phyloP scores from a whole-genome alignment of 2,329 filamentous ascomycete species.

The Penicillium polonicum region DNA sequence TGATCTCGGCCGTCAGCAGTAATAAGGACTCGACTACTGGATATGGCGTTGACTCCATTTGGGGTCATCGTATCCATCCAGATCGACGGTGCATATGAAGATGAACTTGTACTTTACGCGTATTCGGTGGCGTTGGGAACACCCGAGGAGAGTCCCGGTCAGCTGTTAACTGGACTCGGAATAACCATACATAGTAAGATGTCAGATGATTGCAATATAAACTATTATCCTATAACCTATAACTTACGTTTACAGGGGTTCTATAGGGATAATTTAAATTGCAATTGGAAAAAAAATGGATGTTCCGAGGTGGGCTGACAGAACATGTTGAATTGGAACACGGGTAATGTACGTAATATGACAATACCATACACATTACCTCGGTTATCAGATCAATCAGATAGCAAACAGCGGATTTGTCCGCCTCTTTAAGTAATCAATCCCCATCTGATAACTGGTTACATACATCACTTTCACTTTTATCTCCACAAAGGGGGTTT shows the following conservation, averaged over 20 bases:
- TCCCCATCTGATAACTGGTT: slow-evolving; percentile 8
- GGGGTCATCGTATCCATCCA: slow-evolving; percentile 15
- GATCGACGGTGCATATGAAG: slow-evolving; percentile 23
- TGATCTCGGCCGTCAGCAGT: background rate
- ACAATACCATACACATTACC: slow-evolving; percentile 1
- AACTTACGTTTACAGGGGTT: background rate
- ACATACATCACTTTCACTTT: background rate
- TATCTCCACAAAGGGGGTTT: background rate
- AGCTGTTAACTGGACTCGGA: background rate
- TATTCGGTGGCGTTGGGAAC: background rate
- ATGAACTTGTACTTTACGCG: background rate
- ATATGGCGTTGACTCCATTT: slow-evolving; percentile 10
- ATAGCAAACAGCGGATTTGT: background rate
- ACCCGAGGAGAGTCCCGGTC: slow-evolving; percentile 7
- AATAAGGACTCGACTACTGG: slow-evolving; percentile 13
- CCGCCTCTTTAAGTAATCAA: background rate
- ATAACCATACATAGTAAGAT: background rate
- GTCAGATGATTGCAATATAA: background rate
- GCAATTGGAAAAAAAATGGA: background rate
- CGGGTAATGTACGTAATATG: background rate
- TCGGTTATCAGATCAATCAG: slow-evolving; percentile 17
- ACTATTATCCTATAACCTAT: background rate
- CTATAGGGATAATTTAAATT: background rate
- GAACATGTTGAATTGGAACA: background rate
- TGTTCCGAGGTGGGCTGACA: background rate